Conservation (phyloP, 2,329 filamentous ascomycete species). For the Cercospora citrullina region DNA sequence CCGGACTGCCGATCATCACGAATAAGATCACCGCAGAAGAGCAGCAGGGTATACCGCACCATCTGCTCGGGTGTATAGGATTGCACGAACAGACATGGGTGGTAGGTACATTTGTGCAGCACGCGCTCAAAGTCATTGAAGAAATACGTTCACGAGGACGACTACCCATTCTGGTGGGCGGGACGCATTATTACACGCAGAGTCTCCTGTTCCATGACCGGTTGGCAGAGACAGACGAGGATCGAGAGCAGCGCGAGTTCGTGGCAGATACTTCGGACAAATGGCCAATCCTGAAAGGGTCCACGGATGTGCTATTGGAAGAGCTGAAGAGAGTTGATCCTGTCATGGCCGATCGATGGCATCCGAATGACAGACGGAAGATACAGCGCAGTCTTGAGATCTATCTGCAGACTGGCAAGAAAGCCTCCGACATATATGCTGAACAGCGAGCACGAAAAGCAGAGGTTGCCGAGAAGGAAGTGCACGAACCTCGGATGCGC, state of each 20-base stretch:
- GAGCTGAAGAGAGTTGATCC: conserved; percentile 81
- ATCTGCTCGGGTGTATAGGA: conserved; percentile 77
- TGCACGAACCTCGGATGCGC: conserved; percentile 40
- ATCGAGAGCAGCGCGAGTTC: conserved; percentile 34
- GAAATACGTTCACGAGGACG: conserved; percentile 78
- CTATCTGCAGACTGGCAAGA: conserved; percentile 76
- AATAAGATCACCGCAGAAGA: conserved; percentile 83
- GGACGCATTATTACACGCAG: conserved; percentile 94
- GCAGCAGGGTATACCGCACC: conserved; percentile 78
- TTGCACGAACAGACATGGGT: conserved; percentile 80
- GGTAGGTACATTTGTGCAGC: conserved; percentile 72
- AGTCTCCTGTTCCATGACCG: conserved; percentile 78
- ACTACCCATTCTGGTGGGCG: conserved; percentile 86
- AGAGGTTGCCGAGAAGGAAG: conserved; percentile 18
- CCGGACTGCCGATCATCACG: conserved; percentile 87
- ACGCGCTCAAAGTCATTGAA: conserved; percentile 67
- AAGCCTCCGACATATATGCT: conserved; percentile 81
- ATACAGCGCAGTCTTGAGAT: conserved; percentile 89
- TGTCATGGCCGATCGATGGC: conserved; percentile 85
- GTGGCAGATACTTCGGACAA: conserved; percentile 37
- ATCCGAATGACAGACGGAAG: conserved; percentile 88
- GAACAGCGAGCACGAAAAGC: conserved; percentile 57
- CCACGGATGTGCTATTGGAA: conserved; percentile 69
- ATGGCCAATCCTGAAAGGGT: conserved; percentile 70
- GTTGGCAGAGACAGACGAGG: conserved; percentile 54